Evolutionary conservation across 208 protist species (phyloP), one percentile per base, ranked within the genome.

Genomic region (Leishmania turanica): DNA sequence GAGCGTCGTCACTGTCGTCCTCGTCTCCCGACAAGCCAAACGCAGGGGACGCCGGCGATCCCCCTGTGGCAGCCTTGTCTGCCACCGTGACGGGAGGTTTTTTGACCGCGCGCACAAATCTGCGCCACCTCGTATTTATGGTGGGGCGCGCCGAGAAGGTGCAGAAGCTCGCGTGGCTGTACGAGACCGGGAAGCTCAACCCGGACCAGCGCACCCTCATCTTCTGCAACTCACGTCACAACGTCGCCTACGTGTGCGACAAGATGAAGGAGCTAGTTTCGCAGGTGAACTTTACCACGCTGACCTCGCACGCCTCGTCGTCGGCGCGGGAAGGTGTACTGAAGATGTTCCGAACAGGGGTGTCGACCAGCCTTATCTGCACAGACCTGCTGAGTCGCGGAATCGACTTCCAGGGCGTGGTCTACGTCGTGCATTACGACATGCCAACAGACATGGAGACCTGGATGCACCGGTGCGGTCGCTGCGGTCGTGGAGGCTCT

Each of bases 371-470:
- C 37, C 94, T 99, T 1, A 81, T 99, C 7, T 99, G 92, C 84
- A 99, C 99, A 27, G 99, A 99, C 90, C 95, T 99, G 34, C 97
- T 99, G 34, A 99, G 99, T 4, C 95, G 99, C 62, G 98, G 97
- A 37, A 91, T 98, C 54, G 99, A 99, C 88, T 99, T 99, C 80
- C 88, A 95, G 15, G 85, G 98, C 17, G 90, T 99, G 8, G 87
- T 99, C 54, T 99, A 99, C 95, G 99, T 99, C 5, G 89, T 99
- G 60, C 95, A 99, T 84, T 95, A 99, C 65, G 99, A 99, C 89
- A 99, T 97, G 81, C 98, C 99, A 19, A 87, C 95, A 4, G 96
- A 99, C 71, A 98, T 98, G 71, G 90, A 98, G 19, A 99, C 96
- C 9, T 99, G 99, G 86, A 92, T 99, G 53, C 99, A 99, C 85